Evolutionary conservation across 768 basidiomycete species (phyloP).

Genomic region (Rhodocollybia butyracea): DNA sequence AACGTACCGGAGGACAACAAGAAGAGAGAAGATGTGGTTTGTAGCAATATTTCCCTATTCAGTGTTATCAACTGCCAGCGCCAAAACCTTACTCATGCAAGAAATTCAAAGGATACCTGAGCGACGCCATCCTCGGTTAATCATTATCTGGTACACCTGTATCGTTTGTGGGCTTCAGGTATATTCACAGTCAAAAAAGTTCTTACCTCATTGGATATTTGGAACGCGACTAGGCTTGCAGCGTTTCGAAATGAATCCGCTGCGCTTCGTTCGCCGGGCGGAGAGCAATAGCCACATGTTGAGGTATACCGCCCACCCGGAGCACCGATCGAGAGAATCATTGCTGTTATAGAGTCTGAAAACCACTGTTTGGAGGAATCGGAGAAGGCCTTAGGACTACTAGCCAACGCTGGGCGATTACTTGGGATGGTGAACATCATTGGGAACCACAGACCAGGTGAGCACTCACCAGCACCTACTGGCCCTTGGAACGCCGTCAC

Average conservation of each 20-base stretch:
- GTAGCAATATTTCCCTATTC: constrained; percentile 68
- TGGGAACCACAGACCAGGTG: no score
- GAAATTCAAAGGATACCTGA: constrained; percentile 42
- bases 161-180: not conserved
- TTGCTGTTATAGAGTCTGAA: no score
- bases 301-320: constrained; percentile 33
- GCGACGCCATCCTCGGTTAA: constrained; percentile 82
- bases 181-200: not conserved
- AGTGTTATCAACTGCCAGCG: not conserved
- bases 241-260: constrained; percentile 40
- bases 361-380: no score
- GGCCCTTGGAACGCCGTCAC: no score
- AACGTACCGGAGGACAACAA: constrained; percentile 63
- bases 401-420: no score
- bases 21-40: constrained; percentile 78
- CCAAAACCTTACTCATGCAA: not conserved
- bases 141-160: constrained; percentile 79
- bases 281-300: constrained; percentile 68
- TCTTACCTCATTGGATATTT: constrained; percentile 53
- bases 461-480: no score
- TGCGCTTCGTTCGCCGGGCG: constrained; percentile 45
- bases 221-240: constrained; percentile 46
- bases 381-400: no score
- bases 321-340: constrained; percentile 30
- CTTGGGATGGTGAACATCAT: no score